Conservation (phyloP, 257 asterid species). For the Fraxinus quadrangulata region DNA sequence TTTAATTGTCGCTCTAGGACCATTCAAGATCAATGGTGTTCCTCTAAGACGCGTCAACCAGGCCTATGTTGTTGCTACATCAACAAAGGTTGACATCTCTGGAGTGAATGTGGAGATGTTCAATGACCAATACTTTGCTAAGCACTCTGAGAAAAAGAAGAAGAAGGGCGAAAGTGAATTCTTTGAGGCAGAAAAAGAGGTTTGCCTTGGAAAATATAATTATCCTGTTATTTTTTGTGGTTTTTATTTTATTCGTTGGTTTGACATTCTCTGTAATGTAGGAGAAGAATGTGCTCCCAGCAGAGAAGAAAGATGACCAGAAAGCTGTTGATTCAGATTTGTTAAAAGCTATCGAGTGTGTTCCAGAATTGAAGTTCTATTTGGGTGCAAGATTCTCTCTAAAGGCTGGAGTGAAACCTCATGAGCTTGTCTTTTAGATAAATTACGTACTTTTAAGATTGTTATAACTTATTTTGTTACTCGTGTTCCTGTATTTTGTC, state of each 20-base stretch:
- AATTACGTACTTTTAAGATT: not conserved
- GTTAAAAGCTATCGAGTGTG: constrained; percentile 33
- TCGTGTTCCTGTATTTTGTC: not conserved
- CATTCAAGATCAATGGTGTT: constrained; percentile 56
- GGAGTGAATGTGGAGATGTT: constrained; percentile 39
- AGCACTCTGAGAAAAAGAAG: constrained; percentile 39
- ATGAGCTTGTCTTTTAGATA: constrained; percentile 37
- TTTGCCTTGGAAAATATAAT: not conserved
- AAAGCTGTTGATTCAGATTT: constrained; percentile 31
- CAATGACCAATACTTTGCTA: constrained; percentile 49
- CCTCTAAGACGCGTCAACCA: constrained; percentile 55
- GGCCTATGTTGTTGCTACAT: constrained; percentile 47
- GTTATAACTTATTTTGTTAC: constrained; percentile 8
- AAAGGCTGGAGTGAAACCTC: constrained; percentile 47
- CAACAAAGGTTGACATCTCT: constrained; percentile 48
- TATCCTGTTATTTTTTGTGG: not conserved
- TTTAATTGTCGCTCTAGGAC: constrained; percentile 33
- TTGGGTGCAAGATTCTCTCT: constrained; percentile 46
- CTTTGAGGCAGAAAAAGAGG: constrained; percentile 46
- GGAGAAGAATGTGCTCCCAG: constrained; percentile 39
- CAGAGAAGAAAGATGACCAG: constrained; percentile 42
- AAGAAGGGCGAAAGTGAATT: constrained; percentile 45
- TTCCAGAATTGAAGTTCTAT: constrained; percentile 38
- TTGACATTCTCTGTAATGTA: constrained; percentile 10
- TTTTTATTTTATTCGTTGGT: not conserved